phyloP scores from a whole-genome alignment of 2,329 filamentous ascomycete genomes.

The Hawksworthiomyces lignivorus region DNA sequence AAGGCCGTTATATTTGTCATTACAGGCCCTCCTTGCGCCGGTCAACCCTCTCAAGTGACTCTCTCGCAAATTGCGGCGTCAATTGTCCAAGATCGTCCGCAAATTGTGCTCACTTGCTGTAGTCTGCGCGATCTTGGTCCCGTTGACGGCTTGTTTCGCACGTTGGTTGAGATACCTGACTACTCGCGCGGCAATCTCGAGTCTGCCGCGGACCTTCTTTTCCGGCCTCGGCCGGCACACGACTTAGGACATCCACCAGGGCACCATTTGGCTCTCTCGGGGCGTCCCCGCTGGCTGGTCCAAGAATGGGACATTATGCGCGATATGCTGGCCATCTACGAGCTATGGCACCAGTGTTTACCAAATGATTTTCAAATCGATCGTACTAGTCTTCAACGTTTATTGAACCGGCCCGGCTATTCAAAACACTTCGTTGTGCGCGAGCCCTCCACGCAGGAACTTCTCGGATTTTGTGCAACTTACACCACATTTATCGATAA shows the following conservation, averaged over 20 bases:
- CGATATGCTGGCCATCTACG: slow-evolving; percentile 33
- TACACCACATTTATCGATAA: slow-evolving; percentile 51
- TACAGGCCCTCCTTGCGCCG: slow-evolving; percentile 36
- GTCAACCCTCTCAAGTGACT: slow-evolving; percentile 42
- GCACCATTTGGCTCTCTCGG: slow-evolving; percentile 23
- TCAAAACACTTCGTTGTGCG: slow-evolving; percentile 50
- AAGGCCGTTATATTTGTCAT: slow-evolving; percentile 55
- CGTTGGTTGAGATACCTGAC: slow-evolving; percentile 41
- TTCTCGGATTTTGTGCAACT: slow-evolving; percentile 53
- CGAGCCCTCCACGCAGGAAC: slow-evolving; percentile 32
- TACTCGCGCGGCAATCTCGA: slow-evolving; percentile 41
- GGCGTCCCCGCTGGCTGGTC: slow-evolving; percentile 33
- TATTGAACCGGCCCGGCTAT: slow-evolving; percentile 48
- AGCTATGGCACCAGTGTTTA: slow-evolving; percentile 40
- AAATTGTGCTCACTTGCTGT: slow-evolving; percentile 47
- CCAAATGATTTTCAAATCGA: slow-evolving; percentile 39
- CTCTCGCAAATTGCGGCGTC: slow-evolving; percentile 29
- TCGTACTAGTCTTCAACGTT: slow-evolving; percentile 31
- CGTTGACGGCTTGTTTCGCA: slow-evolving; percentile 38
- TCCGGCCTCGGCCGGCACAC: slow-evolving; percentile 25
- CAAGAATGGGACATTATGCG: slow-evolving; percentile 31
- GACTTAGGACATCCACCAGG: not conserved
- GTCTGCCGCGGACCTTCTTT: slow-evolving; percentile 43
- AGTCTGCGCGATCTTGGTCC: slow-evolving; percentile 31
- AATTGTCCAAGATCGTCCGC: slow-evolving; percentile 29